A percentile compares a stretch with the other conserved stretches of the same genome.
Conservation (phyloP, 768 basidiomycete genomes). For the Chiua virens region DNA sequence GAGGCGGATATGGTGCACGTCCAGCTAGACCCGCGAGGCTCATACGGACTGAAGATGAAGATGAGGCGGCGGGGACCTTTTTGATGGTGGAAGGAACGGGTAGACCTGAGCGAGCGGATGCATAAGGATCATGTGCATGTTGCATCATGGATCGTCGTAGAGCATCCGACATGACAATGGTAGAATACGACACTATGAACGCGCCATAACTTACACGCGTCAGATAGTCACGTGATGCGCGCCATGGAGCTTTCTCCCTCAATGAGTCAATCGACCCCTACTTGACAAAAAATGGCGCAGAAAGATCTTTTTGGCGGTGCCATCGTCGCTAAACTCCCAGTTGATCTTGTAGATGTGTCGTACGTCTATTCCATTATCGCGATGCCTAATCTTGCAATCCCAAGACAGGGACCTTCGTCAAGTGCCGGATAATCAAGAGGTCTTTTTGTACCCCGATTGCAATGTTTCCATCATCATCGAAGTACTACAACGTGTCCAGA, state of each 20-base stretch:
- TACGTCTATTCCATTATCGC: conserved; percentile 39
- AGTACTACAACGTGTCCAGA: conserved; percentile 71
- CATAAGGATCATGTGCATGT: conserved; percentile 47
- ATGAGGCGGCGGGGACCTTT: conserved; percentile 51
- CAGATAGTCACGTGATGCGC: conserved; percentile 22
- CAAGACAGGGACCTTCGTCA: conserved; percentile 63
- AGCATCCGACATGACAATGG: conserved; percentile 41
- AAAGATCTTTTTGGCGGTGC: conserved; percentile 80
- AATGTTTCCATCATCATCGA: conserved; percentile 81
- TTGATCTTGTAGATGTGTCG: conserved; percentile 79
- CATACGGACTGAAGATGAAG: conserved; percentile 53
- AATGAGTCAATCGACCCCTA: too few relatives aligned
- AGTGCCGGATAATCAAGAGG: conserved; percentile 94
- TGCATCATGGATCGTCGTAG: conserved; percentile 62
- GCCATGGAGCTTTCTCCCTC: too few relatives aligned
- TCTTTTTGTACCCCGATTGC: conserved; percentile 72
- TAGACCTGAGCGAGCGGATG: conserved; percentile 59
- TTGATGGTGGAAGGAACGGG: conserved; percentile 76
- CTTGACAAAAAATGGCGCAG: conserved; percentile 8
- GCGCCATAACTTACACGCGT: not conserved
- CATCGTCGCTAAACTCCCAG: conserved; percentile 61
- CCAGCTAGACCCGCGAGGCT: conserved; percentile 77
- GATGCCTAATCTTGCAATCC: not conserved
- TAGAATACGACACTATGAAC: not conserved
- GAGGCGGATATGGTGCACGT: conserved; percentile 51